Evolutionary conservation across 2,329 filamentous ascomycete genomes (phyloP).

Genomic region (Botryosphaeria dothidea): DNA sequence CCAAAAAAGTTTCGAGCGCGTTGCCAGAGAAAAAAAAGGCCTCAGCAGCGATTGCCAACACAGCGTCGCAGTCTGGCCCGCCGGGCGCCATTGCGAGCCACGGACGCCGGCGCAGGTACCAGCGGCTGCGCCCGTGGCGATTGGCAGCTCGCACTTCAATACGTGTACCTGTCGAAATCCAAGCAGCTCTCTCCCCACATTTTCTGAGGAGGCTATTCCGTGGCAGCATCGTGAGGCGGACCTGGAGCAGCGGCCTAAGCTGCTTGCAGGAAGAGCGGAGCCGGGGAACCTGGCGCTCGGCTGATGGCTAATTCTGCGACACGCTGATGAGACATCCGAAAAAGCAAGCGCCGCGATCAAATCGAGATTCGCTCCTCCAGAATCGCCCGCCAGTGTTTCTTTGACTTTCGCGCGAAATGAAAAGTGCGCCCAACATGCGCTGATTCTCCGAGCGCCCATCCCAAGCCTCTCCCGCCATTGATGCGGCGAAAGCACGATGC

Average conservation of each 20-base stretch:
- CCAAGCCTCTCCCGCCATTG: background rate
- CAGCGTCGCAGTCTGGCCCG: background rate
- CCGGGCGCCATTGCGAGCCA: background rate
- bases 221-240: slow-evolving; percentile 7
- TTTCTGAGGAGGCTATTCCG: background rate
- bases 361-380: background rate
- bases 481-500: background rate
- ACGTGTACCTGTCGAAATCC: slow-evolving; percentile 7
- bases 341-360: slow-evolving; percentile 7
- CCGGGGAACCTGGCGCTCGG: slow-evolving; percentile 11
- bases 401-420: background rate
- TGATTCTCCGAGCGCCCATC: background rate
- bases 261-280: background rate
- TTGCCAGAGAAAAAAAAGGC: background rate
- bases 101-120: background rate
- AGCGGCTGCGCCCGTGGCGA: slow-evolving; percentile 1
- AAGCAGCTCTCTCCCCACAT: slow-evolving; percentile 1
- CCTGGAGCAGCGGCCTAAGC: slow-evolving; percentile 6
- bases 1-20: slow-evolving; percentile 1
- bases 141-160: slow-evolving; percentile 1
- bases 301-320: slow-evolving; percentile 12
- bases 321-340: slow-evolving; percentile 14
- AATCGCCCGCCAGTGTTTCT: background rate
- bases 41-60: background rate
- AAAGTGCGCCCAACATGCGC: background rate